Evolutionary conservation across 2,329 filamentous ascomycete species (phyloP).

Genomic region (Diaporthe batatas): DNA sequence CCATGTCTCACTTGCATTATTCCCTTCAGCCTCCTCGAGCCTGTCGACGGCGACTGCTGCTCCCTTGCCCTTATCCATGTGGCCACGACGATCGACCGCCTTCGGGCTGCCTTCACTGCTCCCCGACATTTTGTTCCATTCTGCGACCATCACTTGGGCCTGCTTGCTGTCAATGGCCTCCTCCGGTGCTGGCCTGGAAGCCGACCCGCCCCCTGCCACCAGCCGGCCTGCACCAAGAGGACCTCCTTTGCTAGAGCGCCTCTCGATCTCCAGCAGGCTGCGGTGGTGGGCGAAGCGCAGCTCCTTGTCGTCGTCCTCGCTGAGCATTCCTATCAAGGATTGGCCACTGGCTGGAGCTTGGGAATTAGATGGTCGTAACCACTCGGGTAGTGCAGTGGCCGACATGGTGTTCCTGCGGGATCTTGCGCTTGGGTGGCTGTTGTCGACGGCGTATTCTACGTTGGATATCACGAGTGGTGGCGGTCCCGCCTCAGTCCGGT

Average conservation of each 20-base stretch:
- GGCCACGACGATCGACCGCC: background rate
- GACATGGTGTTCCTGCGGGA: constrained; percentile 20
- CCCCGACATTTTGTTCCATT: background rate
- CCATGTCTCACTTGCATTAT: constrained; percentile 8
- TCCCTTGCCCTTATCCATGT: background rate
- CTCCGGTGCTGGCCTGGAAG: background rate
- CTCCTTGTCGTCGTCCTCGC: constrained; percentile 26
- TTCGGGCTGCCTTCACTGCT: background rate
- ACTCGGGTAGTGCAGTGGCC: constrained; percentile 1
- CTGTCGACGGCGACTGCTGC: background rate
- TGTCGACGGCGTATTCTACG: constrained; percentile 26
- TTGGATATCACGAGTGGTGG: constrained; percentile 21
- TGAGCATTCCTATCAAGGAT: constrained; percentile 25
- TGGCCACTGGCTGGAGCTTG: constrained; percentile 11
- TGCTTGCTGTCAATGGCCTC: background rate
- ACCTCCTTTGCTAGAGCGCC: constrained; percentile 13
- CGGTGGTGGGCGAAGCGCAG: constrained; percentile 28
- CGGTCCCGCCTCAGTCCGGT: background rate
- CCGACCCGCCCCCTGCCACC: background rate
- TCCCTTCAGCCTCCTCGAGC: background rate
- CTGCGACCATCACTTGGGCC: constrained; percentile 3
- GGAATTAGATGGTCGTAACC: background rate
- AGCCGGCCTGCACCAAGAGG: background rate
- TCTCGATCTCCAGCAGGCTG: constrained; percentile 24
- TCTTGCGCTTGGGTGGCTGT: constrained; percentile 20